Evolutionary conservation across 441 rosid genomes (phyloP), one percentile per base, ranked within the genome.

Genomic region (Croton setiger): DNA sequence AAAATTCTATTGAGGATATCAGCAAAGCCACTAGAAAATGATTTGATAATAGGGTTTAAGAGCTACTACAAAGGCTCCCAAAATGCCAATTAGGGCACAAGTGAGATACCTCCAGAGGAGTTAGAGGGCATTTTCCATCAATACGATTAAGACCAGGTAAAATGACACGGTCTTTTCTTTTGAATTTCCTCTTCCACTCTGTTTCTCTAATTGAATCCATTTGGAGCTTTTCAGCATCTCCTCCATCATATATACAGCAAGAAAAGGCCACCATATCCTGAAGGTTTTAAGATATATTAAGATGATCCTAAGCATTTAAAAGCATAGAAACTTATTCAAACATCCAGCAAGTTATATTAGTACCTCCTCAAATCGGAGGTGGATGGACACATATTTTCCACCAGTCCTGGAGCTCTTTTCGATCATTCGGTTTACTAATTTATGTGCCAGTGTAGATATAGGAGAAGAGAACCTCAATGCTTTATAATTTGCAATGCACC

Each of bases 221-320:
- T 73, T 83, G 85, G 48, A 63, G 48, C 70, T 82, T 89, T 78
- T 94, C 98, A 65, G 85, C 79, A 76, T 74, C 77, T 70, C 98
- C 96, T 15, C 96, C 96, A 69, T 91, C 98, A 74, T 88, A 94
- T n/a, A 82, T 74, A 72, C 98, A 94, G 78, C 97, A 87, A 13
- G 98, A 94, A 86, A 94, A 94, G 23, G 98, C 97, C 77, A 94
- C 92, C 98, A 94, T 94, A 78, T 94, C 98, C 98, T 91, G 75
- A 77, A 69, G 41, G 68, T 10, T 44, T 21, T 63, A 68, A 57
- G 36, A 57, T 21, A 59, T 12, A 15, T 55, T 51, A 52, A 69
- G 57, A 51, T 51, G 53, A 43, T 23, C 13, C 27, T 51, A 8
- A 53, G 31, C 20, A 48, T 4, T 49, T 63, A 58, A 51, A 54